Conservation (phyloP, 2,329 filamentous ascomycete species). For the Moelleriella libera region DNA sequence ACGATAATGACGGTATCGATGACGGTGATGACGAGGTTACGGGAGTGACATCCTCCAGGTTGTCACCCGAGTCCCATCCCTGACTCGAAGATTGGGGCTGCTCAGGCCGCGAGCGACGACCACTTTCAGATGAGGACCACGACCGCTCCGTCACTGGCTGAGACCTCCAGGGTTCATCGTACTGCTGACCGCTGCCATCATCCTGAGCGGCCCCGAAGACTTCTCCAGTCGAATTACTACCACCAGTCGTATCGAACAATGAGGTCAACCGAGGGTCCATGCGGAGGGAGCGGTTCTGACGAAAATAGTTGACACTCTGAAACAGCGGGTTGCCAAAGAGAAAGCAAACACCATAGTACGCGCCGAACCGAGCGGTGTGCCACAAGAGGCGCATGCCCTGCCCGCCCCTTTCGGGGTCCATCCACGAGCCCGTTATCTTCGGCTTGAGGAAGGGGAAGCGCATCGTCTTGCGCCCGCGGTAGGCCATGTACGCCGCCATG, state of each 20-base stretch:
- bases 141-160: conserved; percentile 3
- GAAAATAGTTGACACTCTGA: conserved; percentile 13
- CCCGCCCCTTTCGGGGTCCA: conserved; percentile 17
- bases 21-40: conserved; percentile 14
- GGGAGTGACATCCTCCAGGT: conserved; percentile 29
- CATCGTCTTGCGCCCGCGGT: conserved; percentile 16
- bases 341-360: conserved; percentile 15
- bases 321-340: conserved; percentile 15
- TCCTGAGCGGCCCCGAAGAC: conserved; percentile 4
- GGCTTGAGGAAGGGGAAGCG: conserved; percentile 26
- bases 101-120: conserved; percentile 2
- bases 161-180: conserved; percentile 6
- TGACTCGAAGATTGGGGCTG: conserved; percentile 4
- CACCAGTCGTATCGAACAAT: conserved; percentile 7
- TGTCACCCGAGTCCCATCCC: conserved; percentile 13
- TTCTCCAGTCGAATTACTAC: conserved; percentile 6
- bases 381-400: conserved; percentile 14
- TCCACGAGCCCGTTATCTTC: conserved; percentile 10
- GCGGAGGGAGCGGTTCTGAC: conserved; percentile 9
- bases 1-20: conserved; percentile 4
- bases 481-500: conserved; percentile 12
- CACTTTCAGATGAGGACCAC: conserved; percentile 5
- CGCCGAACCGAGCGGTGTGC: conserved; percentile 20
- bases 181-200: conserved; percentile 6
- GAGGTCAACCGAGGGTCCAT: conserved; percentile 16